Base-by-base conservation (phyloP, 2,329 filamentous ascomycete genomes). In the Fusarium incarnatum region DNA sequence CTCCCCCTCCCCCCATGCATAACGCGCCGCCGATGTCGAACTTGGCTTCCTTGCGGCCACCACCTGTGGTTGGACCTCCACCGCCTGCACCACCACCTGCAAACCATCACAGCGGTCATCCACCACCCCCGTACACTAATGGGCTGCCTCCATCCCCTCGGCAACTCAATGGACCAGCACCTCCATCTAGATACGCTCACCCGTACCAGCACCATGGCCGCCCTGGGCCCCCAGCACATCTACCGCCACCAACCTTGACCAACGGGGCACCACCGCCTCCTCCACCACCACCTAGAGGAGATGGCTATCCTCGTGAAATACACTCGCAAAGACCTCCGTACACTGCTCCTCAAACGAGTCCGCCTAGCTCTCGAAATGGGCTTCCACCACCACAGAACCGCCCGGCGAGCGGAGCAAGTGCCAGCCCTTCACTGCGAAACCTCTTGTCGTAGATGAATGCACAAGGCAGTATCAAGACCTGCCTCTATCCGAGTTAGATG, bases 401-500 rank as follows among this genome's bases (percentile, higher is more conserved):
- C 49, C 82, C 85, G 32, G 81, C 85, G 30, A 87, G 86, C 53
- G 91, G 91, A n/a, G 92, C 92, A 6, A 94, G 92, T 74, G 91
- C 92, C 18, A 94, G 90, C 75, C 91, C 92, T 13, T 94, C 92
- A 12, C 79, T 94, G 66, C 88, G 90, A 73, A 94, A 94, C 74
- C 79, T 94, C 50, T 84, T 94, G 56, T 91, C 88, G 49, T 93
- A 81, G 20, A 25, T 18, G 18, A 16, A 32, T 6, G 23, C 32
- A 23, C 25, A 49, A 25, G 22, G 10, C 32, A 13, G 28, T 10
- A 15, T 16, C 5, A 25, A 12, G 20, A 11, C 12, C 8, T 22
- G 18, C 8, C n/a, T 18, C 20, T 12, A 12, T 16, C 6, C 13
- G 16, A 34, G 23, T 23, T 8, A 25, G 30, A 16, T 15, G 6